These are phyloP conservation scores for Lasiosphaeriaceae sp. DNA, from an alignment of 495 filamentous ascomycete species.

Conservation along the genomic window DNA sequence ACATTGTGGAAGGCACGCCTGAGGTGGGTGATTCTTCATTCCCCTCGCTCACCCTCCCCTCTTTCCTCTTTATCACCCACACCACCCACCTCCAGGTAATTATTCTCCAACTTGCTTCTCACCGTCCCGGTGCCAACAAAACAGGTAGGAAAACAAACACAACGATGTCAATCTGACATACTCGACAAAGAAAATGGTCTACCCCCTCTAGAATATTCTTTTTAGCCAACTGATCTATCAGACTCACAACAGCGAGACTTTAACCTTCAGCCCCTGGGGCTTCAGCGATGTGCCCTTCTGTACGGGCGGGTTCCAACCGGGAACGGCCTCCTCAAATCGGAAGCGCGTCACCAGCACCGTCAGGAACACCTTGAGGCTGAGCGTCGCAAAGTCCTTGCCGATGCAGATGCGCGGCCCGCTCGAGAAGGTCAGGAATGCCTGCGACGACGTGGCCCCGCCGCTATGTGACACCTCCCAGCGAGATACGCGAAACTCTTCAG, in stretches of 20 bases:
- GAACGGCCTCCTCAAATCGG: neutral
- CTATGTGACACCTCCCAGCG: neutral
- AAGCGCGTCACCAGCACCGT: neutral
- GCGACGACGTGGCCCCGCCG: neutral
- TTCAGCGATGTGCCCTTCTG: conserved; percentile 1
- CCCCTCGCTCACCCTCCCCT: too few relatives aligned
- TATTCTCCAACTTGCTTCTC: too few relatives aligned
- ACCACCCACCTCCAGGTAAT: too few relatives aligned
- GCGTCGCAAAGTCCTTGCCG: conserved; percentile 2
- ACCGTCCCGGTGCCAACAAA: too few relatives aligned
- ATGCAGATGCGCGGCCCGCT: conserved; percentile 1
- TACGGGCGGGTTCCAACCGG: neutral
- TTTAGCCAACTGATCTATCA: too few relatives aligned
- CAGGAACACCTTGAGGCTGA: conserved; percentile 2
- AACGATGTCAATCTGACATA: too few relatives aligned
- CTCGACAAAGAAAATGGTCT: too few relatives aligned
- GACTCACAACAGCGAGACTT: neutral
- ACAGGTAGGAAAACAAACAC: too few relatives aligned
- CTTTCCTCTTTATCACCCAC: too few relatives aligned
- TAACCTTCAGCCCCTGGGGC: conserved; percentile 1
- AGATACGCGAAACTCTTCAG: neutral
- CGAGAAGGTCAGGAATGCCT: conserved; percentile 2
- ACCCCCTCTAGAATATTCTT: too few relatives aligned
- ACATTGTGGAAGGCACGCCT: too few relatives aligned
- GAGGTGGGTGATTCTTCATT: too few relatives aligned